Evolutionary conservation across 768 basidiomycete species (phyloP), one percentile per base, ranked within the genome.

Genomic region (Paxillus rubicundulus): DNA sequence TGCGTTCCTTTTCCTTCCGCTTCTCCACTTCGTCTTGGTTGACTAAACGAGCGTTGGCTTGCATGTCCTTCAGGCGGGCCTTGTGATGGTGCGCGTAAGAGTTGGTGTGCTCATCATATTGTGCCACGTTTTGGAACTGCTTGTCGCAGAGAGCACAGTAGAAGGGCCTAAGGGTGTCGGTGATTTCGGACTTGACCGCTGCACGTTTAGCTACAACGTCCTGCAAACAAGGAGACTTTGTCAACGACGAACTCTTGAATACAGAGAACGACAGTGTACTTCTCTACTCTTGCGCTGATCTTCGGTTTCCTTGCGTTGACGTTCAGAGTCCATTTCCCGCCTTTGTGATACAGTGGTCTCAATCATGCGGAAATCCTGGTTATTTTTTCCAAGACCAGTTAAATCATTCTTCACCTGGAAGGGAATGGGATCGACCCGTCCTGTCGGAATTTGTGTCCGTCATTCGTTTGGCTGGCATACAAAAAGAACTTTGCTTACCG

Each of bases 81-180:
- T 87, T 91, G 72, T 91, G 90, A 60, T 89, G 87, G 62, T 92
- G 89, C 0, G 89, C 87, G 58, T 91, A 92, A 7, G 91, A 91
- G 62, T 92, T 92, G 49, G 87, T 89, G 68, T 93, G 91, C 62
- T 92, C 91, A 57, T 92, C 91, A 60, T 89, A 93, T 62, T 91
- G 90, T 0, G 88, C 84, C 17, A 92, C 87, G 45, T 79, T 92
- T 66, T 85, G 80, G 72, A 92, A 92, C 66, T 93, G 91, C 66
- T 92, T 92, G 55, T 91, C 89, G 72, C 91, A 93, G 17, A 91
- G 77, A 21, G 76, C 70, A 66, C 91, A 93, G 64, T 91, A 92
- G 70, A 92, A 92, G 9, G 87, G 77, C 30, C 78, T 77, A 43
- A 92, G 76, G 5, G 84, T 83, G 44, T 77, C 76, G 1, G 79